phyloP scores from a whole-genome alignment of 2,329 filamentous ascomycete genomes.

The Calonectria honghensis region DNA sequence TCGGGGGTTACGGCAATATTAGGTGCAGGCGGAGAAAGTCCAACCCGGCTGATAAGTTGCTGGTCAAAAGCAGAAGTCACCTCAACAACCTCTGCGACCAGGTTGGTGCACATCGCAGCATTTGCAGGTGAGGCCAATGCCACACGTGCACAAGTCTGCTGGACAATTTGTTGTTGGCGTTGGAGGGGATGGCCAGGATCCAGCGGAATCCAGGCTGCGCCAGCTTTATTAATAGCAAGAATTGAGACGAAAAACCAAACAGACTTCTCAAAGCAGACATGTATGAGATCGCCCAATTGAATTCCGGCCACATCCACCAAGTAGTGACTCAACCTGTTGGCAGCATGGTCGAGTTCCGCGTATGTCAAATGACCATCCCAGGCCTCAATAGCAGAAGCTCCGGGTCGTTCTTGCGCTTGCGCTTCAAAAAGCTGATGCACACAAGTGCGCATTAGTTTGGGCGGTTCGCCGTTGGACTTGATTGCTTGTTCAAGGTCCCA shows the following conservation, averaged over 20 bases:
- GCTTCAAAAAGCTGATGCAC: constrained; percentile 44
- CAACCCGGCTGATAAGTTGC: neutral
- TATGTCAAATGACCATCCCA: constrained; percentile 52
- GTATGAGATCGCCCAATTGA: constrained; percentile 25
- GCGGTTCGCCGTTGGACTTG: constrained; percentile 16
- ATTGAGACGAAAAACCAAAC: constrained; percentile 21
- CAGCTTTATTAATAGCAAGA: constrained; percentile 23
- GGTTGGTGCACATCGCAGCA: constrained; percentile 30
- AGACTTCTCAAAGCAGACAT: constrained; percentile 38
- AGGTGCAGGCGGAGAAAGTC: neutral
- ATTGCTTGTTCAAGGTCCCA: constrained; percentile 29
- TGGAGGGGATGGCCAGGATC: constrained; percentile 12
- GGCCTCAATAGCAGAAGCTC: constrained; percentile 47
- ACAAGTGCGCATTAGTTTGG: constrained; percentile 4
- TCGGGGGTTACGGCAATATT: constrained; percentile 14
- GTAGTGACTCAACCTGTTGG: constrained; percentile 30
- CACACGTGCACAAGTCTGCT: constrained; percentile 15
- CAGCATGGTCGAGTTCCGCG: constrained; percentile 32
- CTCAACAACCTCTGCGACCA: constrained; percentile 1
- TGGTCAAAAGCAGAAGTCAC: constrained; percentile 10
- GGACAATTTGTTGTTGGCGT: constrained; percentile 22
- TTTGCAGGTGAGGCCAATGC: constrained; percentile 2
- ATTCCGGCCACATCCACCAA: constrained; percentile 34
- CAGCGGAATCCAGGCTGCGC: constrained; percentile 17
- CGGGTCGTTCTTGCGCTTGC: constrained; percentile 27